phyloP scores from a whole-genome alignment of 768 basidiomycete species.

The Lentinula edodes region DNA sequence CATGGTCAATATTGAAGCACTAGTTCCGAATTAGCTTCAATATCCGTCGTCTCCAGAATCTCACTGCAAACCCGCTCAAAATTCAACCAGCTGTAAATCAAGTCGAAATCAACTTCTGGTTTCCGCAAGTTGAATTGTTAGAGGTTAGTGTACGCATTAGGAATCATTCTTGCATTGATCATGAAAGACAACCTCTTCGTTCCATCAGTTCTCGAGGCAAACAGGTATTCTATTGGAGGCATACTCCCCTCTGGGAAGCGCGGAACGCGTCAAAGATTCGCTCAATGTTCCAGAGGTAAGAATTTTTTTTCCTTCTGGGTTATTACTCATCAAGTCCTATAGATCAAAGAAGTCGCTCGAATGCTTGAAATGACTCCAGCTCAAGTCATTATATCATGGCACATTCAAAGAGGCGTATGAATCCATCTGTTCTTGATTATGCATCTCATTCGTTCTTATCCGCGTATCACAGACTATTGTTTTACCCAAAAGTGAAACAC shows the following conservation, averaged over 20 bases:
- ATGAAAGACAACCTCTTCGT: neutral
- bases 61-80: slow-evolving; percentile 58
- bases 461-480: slow-evolving; percentile 47
- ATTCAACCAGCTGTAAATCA: slow-evolving; percentile 67
- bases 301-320: neutral
- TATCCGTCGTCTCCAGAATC: slow-evolving; percentile 39
- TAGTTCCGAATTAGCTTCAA: neutral
- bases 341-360: slow-evolving; percentile 54
- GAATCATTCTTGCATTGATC: too few relatives aligned
- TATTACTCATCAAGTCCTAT: neutral
- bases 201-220: slow-evolving; percentile 57
- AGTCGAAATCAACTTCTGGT: slow-evolving; percentile 15
- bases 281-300: slow-evolving; percentile 53
- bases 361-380: slow-evolving; percentile 69
- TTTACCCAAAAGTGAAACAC: slow-evolving; percentile 73
- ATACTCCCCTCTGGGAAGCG: slow-evolving; percentile 72
- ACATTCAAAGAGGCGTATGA: slow-evolving; percentile 68
- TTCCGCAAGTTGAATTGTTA: slow-evolving; percentile 47
- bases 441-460: neutral
- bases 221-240: slow-evolving; percentile 64
- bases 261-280: slow-evolving; percentile 48
- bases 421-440: neutral
- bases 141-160: neutral
- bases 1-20: neutral
- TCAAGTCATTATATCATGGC: slow-evolving; percentile 72